Evolutionary conservation across 1,284 basidiomycete species (phyloP), one percentile per base, ranked within the genome.

Genomic region (Athelia psychrophila): DNA sequence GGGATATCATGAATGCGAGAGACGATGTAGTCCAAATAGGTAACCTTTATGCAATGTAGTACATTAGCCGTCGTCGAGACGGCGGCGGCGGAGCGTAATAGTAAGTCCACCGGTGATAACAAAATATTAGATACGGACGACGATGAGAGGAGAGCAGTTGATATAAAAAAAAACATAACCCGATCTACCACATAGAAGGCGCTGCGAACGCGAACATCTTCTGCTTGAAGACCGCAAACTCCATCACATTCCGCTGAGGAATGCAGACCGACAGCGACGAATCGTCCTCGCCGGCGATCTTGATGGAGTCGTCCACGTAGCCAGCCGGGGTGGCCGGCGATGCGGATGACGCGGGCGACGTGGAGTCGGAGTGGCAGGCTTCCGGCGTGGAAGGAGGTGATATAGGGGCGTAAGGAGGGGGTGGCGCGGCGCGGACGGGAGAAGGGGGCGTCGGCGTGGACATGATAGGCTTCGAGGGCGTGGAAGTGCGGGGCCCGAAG

Each of bases 261-360:
- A 66, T 62, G 47, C 63, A 63, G 18, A 63, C 61, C 6, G 67
- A 69, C n/a, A 68, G 71, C n/a, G 64, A 62, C 12, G 70, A 69
- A 25, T 60, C 64, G 16, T 73, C 73, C 1, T 69, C 66, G 0
- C 71, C 70, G 0, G 72, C 73, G 23, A 83, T 78, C 61, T 76
- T 75, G 2, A 74, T 74, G 2, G 64, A 68, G 42, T 68, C 63
- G 49, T 80, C 75, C 50, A 77, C 78, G 55, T 70, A 69, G 15
- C 77, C 73, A 2, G 72, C 65, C 0, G 81, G 81, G 1, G 82
- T 83, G 8, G 74, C 72, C 0, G 81, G 81, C 13, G 81, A 79
- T 0, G 71, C 77, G 1, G 79, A 77, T 1, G 79, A 80, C 2
- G 81, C 79, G 1, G 80, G 79, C 0, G 80, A 79, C 0, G 78